These are phyloP conservation scores for Thalassiosira profunda DNA, from an alignment of 108 stramenopile genomes.

Conservation along the genomic window DNA sequence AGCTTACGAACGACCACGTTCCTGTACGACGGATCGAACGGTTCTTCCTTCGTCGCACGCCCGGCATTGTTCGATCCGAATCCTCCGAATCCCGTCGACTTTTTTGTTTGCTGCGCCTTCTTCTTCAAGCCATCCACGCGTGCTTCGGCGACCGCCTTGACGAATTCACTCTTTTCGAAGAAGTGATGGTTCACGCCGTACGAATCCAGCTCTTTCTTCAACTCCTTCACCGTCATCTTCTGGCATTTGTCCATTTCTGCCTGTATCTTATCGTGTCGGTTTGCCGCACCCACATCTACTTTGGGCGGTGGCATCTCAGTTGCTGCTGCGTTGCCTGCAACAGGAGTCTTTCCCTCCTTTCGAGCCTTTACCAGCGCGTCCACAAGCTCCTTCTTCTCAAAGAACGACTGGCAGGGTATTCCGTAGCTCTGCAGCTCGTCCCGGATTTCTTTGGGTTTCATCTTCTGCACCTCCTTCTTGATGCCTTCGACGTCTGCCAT, in stretches of 20 bases:
- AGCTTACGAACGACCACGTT: constrained; percentile 72
- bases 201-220: constrained; percentile 53
- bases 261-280: constrained; percentile 24
- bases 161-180: constrained; percentile 81
- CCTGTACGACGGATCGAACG: constrained; percentile 67
- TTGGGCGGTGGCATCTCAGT: too few relatives aligned
- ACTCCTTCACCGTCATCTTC: constrained; percentile 40
- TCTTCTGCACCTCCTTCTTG: constrained; percentile 44
- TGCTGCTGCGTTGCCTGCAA: constrained; percentile 5
- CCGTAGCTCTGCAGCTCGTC: constrained; percentile 83
- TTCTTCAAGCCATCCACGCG: constrained; percentile 64
- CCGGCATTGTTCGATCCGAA: too few relatives aligned
- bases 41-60: constrained; percentile 41
- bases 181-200: constrained; percentile 47
- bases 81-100: too few relatives aligned
- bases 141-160: constrained; percentile 73
- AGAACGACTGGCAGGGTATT: constrained; percentile 63
- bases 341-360: constrained; percentile 66
- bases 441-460: constrained; percentile 74
- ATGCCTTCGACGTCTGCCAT: too few relatives aligned
- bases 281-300: too few relatives aligned
- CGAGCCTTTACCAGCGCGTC: constrained; percentile 69
- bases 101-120: too few relatives aligned
- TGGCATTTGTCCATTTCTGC: constrained; percentile 48
- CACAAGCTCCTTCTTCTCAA: constrained; percentile 79